phyloP scores from a whole-genome alignment of 169 alveolate species.

The Babesia ovis region DNA sequence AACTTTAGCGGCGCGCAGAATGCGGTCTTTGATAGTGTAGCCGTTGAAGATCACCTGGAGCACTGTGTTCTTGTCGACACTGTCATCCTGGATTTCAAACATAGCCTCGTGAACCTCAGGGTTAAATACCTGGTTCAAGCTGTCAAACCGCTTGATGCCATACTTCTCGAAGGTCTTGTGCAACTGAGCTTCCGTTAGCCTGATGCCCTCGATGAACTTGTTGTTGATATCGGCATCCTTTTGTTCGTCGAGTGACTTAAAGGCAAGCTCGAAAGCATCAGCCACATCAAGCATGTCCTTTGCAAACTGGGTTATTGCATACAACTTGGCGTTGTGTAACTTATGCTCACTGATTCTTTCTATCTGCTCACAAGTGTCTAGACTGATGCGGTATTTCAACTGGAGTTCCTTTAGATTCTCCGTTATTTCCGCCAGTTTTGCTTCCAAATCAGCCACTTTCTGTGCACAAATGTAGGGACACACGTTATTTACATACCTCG shows the following conservation, averaged over 20 bases:
- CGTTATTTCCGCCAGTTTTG: constrained; percentile 50
- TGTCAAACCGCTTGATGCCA: constrained; percentile 82
- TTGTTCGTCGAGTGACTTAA: constrained; percentile 48
- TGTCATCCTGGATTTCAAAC: constrained; percentile 83
- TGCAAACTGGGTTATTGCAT: constrained; percentile 86
- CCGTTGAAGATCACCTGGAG: constrained; percentile 88
- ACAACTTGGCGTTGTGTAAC: constrained; percentile 77
- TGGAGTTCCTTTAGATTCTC: constrained; percentile 69
- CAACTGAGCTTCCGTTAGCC: constrained; percentile 84
- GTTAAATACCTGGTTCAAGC: constrained; percentile 86
- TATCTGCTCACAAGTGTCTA: constrained; percentile 83
- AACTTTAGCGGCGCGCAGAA: constrained; percentile 79
- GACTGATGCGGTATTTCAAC: constrained; percentile 74
- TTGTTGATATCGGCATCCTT: constrained; percentile 64
- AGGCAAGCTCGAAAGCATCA: constrained; percentile 84
- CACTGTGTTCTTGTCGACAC: constrained; percentile 80
- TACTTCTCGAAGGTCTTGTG: constrained; percentile 82
- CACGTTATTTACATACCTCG: constrained; percentile 1
- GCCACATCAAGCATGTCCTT: constrained; percentile 88
- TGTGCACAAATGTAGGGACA: neutral
- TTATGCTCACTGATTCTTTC: constrained; percentile 77
- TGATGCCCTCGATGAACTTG: constrained; percentile 82
- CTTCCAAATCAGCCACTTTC: constrained; percentile 66
- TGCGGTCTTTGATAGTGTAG: constrained; percentile 87
- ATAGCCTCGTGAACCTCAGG: constrained; percentile 92